These are phyloP conservation scores for Trichophyton simii DNA, from an alignment of 2,329 filamentous ascomycete genomes.

Conservation along the genomic window DNA sequence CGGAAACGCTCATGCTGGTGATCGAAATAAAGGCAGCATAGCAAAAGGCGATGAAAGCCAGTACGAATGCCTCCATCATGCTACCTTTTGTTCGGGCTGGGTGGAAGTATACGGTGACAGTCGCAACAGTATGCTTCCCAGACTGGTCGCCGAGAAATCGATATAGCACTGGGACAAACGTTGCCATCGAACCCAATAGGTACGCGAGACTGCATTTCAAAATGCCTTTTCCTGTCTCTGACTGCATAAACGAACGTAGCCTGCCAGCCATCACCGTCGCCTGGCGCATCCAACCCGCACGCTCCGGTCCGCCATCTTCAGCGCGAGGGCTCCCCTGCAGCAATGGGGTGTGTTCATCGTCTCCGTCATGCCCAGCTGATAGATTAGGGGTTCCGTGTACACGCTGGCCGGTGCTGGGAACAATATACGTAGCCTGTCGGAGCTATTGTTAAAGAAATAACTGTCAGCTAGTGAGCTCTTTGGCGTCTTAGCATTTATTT, in stretches of 20 bases:
- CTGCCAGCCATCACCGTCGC: conserved; percentile 28
- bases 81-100: conserved; percentile 74
- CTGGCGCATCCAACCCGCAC: conserved; percentile 14
- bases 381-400: conserved; percentile 55
- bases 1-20: conserved; percentile 77
- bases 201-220: conserved; percentile 89
- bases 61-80: conserved; percentile 73
- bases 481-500: neutral
- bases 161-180: conserved; percentile 64
- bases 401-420: conserved; percentile 75
- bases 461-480: neutral
- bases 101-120: conserved; percentile 90
- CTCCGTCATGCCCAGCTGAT: conserved; percentile 60
- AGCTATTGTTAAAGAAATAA: conserved; percentile 38
- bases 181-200: conserved; percentile 71
- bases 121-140: conserved; percentile 87
- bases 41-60: conserved; percentile 63
- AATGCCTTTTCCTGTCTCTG: conserved; percentile 64
- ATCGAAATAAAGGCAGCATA: conserved; percentile 68
- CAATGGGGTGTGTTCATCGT: conserved; percentile 31
- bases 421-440: conserved; percentile 73
- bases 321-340: conserved; percentile 18
- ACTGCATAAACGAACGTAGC: conserved; percentile 50
- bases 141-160: conserved; percentile 67
- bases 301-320: conserved; percentile 10